A percentile compares a stretch with the other conserved stretches of the same genome.
phyloP scores from a whole-genome alignment of 345 rosid genomes.

The Salix arbutifolia region DNA sequence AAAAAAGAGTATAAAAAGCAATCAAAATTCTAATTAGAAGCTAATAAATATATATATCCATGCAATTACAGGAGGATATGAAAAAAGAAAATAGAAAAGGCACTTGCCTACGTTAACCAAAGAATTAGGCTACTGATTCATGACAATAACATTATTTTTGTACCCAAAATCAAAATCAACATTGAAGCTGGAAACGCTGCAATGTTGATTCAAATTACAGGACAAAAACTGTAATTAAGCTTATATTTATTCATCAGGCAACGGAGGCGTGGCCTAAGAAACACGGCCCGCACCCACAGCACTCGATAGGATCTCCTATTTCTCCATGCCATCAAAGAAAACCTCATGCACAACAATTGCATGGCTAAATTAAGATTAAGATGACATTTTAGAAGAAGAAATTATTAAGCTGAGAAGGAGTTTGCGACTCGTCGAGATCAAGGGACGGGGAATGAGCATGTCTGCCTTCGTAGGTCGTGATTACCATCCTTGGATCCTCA shows the following conservation, averaged over 20 bases:
- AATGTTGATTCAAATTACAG: background rate
- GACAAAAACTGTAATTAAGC: background rate
- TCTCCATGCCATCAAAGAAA: background rate
- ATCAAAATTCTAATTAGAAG: background rate
- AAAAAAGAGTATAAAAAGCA: background rate
- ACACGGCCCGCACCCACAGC: background rate
- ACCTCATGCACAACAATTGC: background rate
- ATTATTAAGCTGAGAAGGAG: conserved; percentile 43
- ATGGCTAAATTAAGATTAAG: background rate
- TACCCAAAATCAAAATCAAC: background rate
- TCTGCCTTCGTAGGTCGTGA: conserved; percentile 95
- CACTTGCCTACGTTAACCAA: background rate
- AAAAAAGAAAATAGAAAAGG: background rate
- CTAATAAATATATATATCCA: background rate
- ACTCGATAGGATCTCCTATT: background rate
- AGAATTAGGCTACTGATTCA: background rate
- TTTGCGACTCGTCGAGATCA: conserved; percentile 55
- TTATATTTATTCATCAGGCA: background rate
- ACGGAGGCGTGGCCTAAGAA: background rate
- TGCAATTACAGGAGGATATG: background rate
- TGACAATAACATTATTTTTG: background rate
- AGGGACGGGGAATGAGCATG: conserved; percentile 85
- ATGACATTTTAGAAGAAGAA: conserved; percentile 57
- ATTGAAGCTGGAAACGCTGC: background rate
- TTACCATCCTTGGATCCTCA: conserved; percentile 98